These are phyloP conservation scores for Kluyveromyces nonfermentans DNA, from an alignment of 805 yeast genomes.

Conservation along the genomic window DNA sequence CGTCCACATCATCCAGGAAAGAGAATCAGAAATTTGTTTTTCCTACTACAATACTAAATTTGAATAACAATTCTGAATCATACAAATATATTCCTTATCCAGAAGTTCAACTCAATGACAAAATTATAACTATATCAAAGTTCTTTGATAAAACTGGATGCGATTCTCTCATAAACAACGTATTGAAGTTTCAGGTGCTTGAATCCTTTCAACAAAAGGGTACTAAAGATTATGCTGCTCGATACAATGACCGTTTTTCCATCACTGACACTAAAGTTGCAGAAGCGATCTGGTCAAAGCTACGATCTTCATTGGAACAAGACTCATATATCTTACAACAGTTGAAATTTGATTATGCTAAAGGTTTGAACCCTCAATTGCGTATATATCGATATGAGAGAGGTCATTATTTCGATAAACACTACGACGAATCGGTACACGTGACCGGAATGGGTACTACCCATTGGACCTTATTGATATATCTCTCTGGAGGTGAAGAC, in stretches of 20 bases:
- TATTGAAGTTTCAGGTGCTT: conserved; percentile 5
- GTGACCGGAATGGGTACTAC: conserved; percentile 34
- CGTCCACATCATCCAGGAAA: neutral
- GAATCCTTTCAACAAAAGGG: conserved; percentile 6
- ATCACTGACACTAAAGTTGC: conserved; percentile 33
- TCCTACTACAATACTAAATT: conserved; percentile 3
- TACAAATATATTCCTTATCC: conserved; percentile 7
- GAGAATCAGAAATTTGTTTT: neutral
- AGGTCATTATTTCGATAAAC: conserved; percentile 53
- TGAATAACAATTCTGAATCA: neutral
- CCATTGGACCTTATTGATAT: conserved; percentile 50
- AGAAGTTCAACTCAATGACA: conserved; percentile 4
- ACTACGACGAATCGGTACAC: conserved; percentile 49
- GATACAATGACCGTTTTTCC: conserved; percentile 45
- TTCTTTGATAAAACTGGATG: conserved; percentile 4
- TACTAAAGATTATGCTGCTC: conserved; percentile 42
- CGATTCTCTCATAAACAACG: conserved; percentile 1
- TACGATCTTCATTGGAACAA: conserved; percentile 26
- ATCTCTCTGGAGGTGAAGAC: conserved; percentile 47
- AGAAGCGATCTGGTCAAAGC: conserved; percentile 35
- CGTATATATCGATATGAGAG: conserved; percentile 44
- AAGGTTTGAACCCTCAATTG: conserved; percentile 46
- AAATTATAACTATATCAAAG: conserved; percentile 7
- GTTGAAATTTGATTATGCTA: conserved; percentile 31
- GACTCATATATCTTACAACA: conserved; percentile 25